Base-by-base conservation (phyloP, 495 filamentous ascomycete genomes). In the Aspergillus leporis region DNA sequence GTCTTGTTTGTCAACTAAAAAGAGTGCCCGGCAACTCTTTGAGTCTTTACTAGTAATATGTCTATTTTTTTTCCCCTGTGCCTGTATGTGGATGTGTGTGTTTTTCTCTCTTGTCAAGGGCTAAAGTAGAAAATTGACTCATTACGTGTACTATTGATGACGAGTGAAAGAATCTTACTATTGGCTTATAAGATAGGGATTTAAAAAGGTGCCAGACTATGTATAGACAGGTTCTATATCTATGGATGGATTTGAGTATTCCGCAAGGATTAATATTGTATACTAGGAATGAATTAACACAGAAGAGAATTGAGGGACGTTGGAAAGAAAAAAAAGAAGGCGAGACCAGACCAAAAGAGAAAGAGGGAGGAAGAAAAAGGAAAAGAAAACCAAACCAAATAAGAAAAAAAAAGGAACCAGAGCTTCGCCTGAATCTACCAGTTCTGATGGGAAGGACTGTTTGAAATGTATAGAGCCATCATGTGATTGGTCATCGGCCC, bases 401-500 rank as follows among this genome's bases (percentile, higher is more conserved):
- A 49, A n/a, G 8, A 45, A 55, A 55, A 19, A 10, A 48, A 57
- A 47, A 31, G 10, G 36, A 47, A 46, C 41, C 0, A 31, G 32
- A 21, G 43, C 30, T 43, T 43, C 9, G 53, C 38, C 23, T n/a
- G 36, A 25, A 22, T 55, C 34, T 10, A 41, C 19, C 32, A 12
- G 3, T 5, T 41, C n/a, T 1, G 38, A 16, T 21, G 18, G 10
- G 36, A 40, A 13, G 43, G 19, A 16, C 21, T 47, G 43, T 22
- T 21, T 3, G 10, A 47, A 47, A 9, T 22, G 43, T 47, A 47
- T 47, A 47, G 19, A 16, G 23, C 19, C 18, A 1, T 7, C 4
- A 22, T 23, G 0, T 47, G 43, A 60, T 60, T 60, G 58, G 58
- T 46, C 31, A 34, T 18, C 21, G n/a, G 21, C 12, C 22, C 36